These are phyloP conservation scores for Hericium rajendrae DNA, from an alignment of 768 basidiomycete genomes.

Conservation along the genomic window DNA sequence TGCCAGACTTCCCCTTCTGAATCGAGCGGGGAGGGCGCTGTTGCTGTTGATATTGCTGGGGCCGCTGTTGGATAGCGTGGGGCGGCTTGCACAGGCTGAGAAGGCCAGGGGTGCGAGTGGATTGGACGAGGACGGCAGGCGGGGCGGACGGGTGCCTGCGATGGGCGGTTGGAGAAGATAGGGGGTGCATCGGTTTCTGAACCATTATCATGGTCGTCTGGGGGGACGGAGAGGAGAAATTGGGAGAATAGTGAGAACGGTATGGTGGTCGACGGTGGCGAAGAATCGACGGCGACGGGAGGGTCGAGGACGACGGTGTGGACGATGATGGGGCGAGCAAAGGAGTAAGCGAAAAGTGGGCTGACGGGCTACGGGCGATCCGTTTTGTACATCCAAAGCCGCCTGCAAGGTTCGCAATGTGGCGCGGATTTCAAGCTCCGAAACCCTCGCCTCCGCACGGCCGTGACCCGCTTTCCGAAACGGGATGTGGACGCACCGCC, in stretches of 20 bases:
- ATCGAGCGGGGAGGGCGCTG: conserved; percentile 25
- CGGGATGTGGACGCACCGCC: not conserved
- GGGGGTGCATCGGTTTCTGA: conserved; percentile 26
- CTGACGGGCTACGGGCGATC: conserved; percentile 3
- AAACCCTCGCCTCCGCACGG: not conserved
- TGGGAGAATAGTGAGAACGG: not conserved
- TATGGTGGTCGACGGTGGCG: conserved; percentile 7
- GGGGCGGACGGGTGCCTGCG: conserved; percentile 64
- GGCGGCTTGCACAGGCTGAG: conserved; percentile 57
- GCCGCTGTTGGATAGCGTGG: conserved; percentile 24
- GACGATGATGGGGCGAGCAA: not conserved
- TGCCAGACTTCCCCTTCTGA: conserved; percentile 26
- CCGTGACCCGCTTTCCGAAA: too few species aligned
- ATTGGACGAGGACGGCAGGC: conserved; percentile 56
- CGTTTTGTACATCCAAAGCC: conserved; percentile 1
- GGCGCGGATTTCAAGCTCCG: conserved; percentile 10
- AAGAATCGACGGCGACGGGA: conserved; percentile 16
- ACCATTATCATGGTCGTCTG: conserved; percentile 30
- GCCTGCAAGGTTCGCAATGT: conserved; percentile 9
- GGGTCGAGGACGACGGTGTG: conserved; percentile 14
- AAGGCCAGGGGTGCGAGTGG: conserved; percentile 65
- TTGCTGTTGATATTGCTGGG: conserved; percentile 27
- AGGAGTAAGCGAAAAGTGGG: conserved; percentile 2
- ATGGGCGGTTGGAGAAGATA: conserved; percentile 30
- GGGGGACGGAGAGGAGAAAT: conserved; percentile 2